Base-by-base conservation (phyloP, 768 basidiomycete genomes). In the Boletus tomentosulus region DNA sequence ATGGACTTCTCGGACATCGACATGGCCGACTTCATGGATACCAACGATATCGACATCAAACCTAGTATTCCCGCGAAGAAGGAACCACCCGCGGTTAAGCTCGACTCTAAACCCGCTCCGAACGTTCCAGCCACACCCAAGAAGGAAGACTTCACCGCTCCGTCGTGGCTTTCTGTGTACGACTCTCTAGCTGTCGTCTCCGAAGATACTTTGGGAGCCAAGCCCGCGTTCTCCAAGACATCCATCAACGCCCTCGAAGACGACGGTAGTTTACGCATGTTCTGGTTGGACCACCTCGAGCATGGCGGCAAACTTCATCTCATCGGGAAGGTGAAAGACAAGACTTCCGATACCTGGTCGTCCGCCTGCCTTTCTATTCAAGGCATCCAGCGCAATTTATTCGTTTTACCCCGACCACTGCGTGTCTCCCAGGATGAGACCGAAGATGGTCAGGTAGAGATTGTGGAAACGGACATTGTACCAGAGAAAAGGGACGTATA, bases 231-330 rank as follows among this genome's bases (percentile, higher is more conserved):
- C 7, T 78, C 47, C 56, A 76, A 46, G 65, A 63, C 65, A 65
- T 70, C 76, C 22, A 59, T 84, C 7, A 79, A 80, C 39, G 86
- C 86, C 0, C 77, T 94, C 2, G 92, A 98, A 64, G 73, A 81
- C 4, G 92, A 97, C 58, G 93, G 92, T 2, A 88, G 85, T 3
- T 73, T 98, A 13, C 81, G 81, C 27, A 94, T 99, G 76, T 99
- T 87, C 76, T 99, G 97, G 97, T 76, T 98, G 22, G 97, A 99
- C 66, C 92, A 92, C 63, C 82, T 95, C 33, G 93, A 98, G 66
- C 79, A 82, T 46, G 82, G 88, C 15, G 96, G 94, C 15, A 83
- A 81, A 55, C 75, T 99, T 4, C 87, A 92, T 66, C 87, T 99
- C 58, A 82, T 91, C 42, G 97, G 97, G 7, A 98, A 98, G 72